Conservation (phyloP, 2,329 filamentous ascomycete species). For the Exophiala oligosperma region DNA sequence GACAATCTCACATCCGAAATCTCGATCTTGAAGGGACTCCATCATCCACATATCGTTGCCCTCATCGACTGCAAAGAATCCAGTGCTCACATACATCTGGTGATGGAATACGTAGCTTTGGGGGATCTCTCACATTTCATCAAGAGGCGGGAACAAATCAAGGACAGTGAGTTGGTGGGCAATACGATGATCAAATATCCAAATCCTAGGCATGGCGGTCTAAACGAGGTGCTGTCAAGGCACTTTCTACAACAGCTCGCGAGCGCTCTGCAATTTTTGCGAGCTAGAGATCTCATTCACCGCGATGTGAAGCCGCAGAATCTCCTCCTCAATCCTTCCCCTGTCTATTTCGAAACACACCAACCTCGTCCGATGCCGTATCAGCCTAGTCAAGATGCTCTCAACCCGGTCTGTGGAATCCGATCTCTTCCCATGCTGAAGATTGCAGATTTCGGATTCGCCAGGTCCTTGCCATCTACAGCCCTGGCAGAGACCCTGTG, state of each 20-base stretch:
- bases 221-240: constrained; percentile 93
- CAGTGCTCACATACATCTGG: constrained; percentile 83
- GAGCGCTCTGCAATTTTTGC: constrained; percentile 86
- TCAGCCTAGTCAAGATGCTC: constrained; percentile 75
- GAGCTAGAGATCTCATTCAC: constrained; percentile 84
- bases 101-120: constrained; percentile 98
- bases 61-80: constrained; percentile 93
- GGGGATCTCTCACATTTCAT: constrained; percentile 95
- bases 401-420: constrained; percentile 78
- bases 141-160: constrained; percentile 83
- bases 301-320: constrained; percentile 98
- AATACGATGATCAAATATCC: constrained; percentile 95
- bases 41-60: constrained; percentile 95
- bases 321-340: constrained; percentile 81
- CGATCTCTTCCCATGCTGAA: constrained; percentile 92
- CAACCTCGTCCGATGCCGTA: constrained; percentile 66
- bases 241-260: constrained; percentile 95
- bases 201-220: constrained; percentile 75
- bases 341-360: constrained; percentile 65
- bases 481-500: constrained; percentile 94
- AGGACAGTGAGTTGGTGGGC: constrained; percentile 74
- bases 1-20: constrained; percentile 96
- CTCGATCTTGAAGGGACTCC: constrained; percentile 86
- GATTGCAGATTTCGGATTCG: constrained; percentile 98
- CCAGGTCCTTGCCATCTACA: constrained; percentile 83